These are phyloP conservation scores for Lolium perenne DNA, from an alignment of 176 grass and related monocot genomes.

Conservation along the genomic window DNA sequence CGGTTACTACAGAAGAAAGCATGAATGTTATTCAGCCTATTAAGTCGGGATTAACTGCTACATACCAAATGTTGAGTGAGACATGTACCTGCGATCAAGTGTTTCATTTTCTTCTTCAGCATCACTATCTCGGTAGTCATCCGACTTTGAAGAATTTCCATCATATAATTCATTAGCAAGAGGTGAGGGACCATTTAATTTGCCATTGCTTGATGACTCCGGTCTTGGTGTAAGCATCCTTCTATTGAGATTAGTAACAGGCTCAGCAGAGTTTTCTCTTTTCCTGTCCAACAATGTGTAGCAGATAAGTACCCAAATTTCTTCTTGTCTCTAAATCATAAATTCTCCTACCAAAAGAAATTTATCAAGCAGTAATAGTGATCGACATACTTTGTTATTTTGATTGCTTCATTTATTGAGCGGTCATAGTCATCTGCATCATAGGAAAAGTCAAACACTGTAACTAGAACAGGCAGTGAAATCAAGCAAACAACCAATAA, in stretches of 20 bases:
- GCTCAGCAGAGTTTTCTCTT: slow-evolving; percentile 79
- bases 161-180: slow-evolving; percentile 53
- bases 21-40: slow-evolving; percentile 36
- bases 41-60: slow-evolving; percentile 3
- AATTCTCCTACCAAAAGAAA: slow-evolving; percentile 10
- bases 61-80: slow-evolving; percentile 12
- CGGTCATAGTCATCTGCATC: slow-evolving; percentile 98
- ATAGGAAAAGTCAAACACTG: slow-evolving; percentile 37
- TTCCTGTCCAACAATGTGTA: slow-evolving; percentile 57
- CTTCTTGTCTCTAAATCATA: neutral
- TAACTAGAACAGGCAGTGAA: slow-evolving; percentile 27
- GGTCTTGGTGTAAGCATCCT: slow-evolving; percentile 62
- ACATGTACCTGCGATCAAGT: slow-evolving; percentile 89
- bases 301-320: slow-evolving; percentile 37
- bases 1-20: slow-evolving; percentile 68
- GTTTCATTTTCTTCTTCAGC: slow-evolving; percentile 71
- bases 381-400: slow-evolving; percentile 94
- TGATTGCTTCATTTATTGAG: slow-evolving; percentile 98
- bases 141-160: slow-evolving; percentile 71
- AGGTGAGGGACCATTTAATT: slow-evolving; percentile 61
- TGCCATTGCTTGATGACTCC: slow-evolving; percentile 76
- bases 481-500: slow-evolving; percentile 5
- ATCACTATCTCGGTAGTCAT: slow-evolving; percentile 84
- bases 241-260: slow-evolving; percentile 56
- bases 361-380: slow-evolving; percentile 33